Conservation (phyloP, 1,284 basidiomycete genomes). For the Apiotrichum siamense region DNA sequence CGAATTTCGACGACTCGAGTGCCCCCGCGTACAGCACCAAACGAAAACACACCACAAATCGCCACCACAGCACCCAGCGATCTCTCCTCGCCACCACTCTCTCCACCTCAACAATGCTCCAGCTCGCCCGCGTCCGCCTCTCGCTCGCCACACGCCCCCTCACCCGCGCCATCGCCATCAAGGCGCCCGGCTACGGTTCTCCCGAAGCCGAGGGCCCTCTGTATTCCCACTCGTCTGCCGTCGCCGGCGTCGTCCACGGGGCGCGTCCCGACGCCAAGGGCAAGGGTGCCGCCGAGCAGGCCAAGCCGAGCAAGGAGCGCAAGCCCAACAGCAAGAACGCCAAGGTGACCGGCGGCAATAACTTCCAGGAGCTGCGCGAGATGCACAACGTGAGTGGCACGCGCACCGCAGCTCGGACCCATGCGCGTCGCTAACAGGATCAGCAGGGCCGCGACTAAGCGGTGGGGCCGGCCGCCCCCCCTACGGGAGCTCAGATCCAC, state of each 20-base stretch:
- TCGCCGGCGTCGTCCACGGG: not conserved
- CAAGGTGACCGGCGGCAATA: conserved; percentile 1
- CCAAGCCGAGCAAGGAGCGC: not conserved
- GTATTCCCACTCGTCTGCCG: not conserved
- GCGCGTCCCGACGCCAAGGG: no score
- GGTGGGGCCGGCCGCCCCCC: no score
- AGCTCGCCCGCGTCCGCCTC: not conserved
- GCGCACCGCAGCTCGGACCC: no score
- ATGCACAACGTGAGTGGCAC: conserved; percentile 2
- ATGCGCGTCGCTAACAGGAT: not conserved
- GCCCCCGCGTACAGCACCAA: no score
- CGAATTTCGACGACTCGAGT: no score
- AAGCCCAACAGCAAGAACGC: conserved; percentile 4
- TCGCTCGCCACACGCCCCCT: not conserved
- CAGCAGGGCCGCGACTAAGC: conserved; percentile 1
- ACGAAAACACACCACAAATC: not conserved
- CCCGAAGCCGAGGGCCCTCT: conserved; percentile 4
- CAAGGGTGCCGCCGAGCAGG: not conserved
- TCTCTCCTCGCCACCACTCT: not conserved
- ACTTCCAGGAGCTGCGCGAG: not conserved
- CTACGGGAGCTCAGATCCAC: no score
- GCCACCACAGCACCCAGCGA: not conserved
- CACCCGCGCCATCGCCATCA: not conserved
- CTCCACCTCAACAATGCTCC: not conserved
- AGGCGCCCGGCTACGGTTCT: not conserved